Evolutionary conservation across 1,139 yeast species (phyloP), one percentile per base, ranked within the genome.

Genomic region (Diutina siamensis): DNA sequence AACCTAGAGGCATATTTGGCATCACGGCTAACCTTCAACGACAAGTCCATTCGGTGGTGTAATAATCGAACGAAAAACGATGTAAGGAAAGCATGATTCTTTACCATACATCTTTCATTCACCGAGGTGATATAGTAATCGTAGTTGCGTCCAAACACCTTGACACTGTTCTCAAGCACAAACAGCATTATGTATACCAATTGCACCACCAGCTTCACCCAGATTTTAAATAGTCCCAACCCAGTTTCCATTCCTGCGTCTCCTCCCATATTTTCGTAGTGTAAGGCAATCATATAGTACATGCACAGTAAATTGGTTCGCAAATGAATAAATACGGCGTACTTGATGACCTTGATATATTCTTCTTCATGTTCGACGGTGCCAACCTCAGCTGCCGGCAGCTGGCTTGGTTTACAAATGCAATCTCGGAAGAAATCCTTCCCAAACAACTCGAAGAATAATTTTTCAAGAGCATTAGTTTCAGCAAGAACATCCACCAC

Each of bases 111-210:
- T 44, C 68, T 54, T 53, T 71, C 76, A 51, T 65, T 68, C 3
- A 55, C 52, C 2, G 74, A 61, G 0, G 74, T 69, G 40, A 71
- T 52, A 32, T 64, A 51, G 48, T 57, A 70, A 52, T 71, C 76
- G 48, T 59, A 71, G 48, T 65, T 64, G 46, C 60, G 58, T 1
- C 75, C 76, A 55, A 71, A 71, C 25, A 69, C 55, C 49, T 66
- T 68, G 8, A 65, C 72, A 15, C 71, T 64, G 50, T 69, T 67
- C 47, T 71, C 76, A 47, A 70, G 60, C 5, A 64, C 72, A 53
- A 65, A 68, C 4, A 72, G 64, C 68, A 70, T 69, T 40, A 71
- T 68, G 52, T 67, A 71, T 18, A 69, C 69, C 50, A 70, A 58
- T 51, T 70, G 75, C 15, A 69, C 65, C 45, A 69, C 74, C 52